Conservation (phyloP, 768 basidiomycete species). For the Kwoniella pini region DNA sequence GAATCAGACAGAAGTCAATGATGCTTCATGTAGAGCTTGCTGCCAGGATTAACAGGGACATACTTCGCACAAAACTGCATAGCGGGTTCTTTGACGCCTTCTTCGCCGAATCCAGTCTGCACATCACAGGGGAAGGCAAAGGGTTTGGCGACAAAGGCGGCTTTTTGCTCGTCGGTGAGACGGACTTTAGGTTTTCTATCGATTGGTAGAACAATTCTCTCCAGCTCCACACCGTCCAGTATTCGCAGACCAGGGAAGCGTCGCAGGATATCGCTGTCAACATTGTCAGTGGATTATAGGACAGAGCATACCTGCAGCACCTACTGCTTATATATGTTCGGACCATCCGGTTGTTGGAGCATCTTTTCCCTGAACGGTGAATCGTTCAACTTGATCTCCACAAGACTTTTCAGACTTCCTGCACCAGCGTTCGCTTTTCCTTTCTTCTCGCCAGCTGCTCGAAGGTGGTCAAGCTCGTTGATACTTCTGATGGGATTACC, state of each 20-base stretch:
- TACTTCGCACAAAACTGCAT: slow-evolving; percentile 64
- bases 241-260: slow-evolving; percentile 80
- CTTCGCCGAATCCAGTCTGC: slow-evolving; percentile 50
- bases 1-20: slow-evolving; percentile 1
- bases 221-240: slow-evolving; percentile 78
- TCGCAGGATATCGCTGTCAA: slow-evolving; percentile 69
- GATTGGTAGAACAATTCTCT: slow-evolving; percentile 70
- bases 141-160: slow-evolving; percentile 50
- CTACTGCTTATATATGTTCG: slow-evolving; percentile 66
- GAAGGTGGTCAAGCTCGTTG: slow-evolving; percentile 72
- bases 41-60: slow-evolving; percentile 31
- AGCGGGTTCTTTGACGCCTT: slow-evolving; percentile 74
- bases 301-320: slow-evolving; percentile 4
- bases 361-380: slow-evolving; percentile 42
- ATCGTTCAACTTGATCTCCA: slow-evolving; percentile 49
- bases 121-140: slow-evolving; percentile 72
- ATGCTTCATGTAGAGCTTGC: not conserved
- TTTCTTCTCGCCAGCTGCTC: slow-evolving; percentile 65
- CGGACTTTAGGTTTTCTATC: slow-evolving; percentile 57
- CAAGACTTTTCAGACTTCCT: slow-evolving; percentile 43
- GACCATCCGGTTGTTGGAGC: slow-evolving; percentile 64
- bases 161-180: slow-evolving; percentile 57
- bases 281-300: slow-evolving; percentile 59
- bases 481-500: slow-evolving; percentile 72
- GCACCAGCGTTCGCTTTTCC: slow-evolving; percentile 44